Evolutionary conservation across 208 protist species (phyloP).

Genomic region (Angomonas desouzai): DNA sequence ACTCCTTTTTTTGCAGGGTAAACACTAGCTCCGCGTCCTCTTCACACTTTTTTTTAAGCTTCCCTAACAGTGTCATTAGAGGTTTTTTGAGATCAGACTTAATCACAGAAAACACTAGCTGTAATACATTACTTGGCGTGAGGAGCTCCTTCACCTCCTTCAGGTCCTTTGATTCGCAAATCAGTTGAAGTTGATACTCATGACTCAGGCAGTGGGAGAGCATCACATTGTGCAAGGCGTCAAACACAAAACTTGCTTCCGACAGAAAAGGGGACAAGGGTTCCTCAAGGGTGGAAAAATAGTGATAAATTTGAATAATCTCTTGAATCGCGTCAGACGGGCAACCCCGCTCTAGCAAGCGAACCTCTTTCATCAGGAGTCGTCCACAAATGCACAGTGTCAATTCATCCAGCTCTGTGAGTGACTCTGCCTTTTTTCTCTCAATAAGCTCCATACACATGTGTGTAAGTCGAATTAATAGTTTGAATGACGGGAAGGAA

Average conservation of each 20-base stretch:
- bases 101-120: conserved; percentile 5
- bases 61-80: conserved; percentile 47
- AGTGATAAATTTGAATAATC: conserved; percentile 51
- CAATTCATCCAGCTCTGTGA: conserved; percentile 29
- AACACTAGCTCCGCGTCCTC: conserved; percentile 33
- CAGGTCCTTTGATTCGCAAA: conserved; percentile 68
- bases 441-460: conserved; percentile 15
- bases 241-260: conserved; percentile 55
- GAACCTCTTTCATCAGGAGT: conserved; percentile 53
- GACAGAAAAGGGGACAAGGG: conserved; percentile 10
- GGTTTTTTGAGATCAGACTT: conserved; percentile 45
- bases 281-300: conserved; percentile 23
- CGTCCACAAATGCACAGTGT: conserved; percentile 64
- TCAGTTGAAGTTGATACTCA: conserved; percentile 78
- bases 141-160: conserved; percentile 77
- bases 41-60: conserved; percentile 44
- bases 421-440: neutral
- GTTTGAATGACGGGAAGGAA: conserved; percentile 1
- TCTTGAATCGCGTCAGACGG: conserved; percentile 41
- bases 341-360: conserved; percentile 56
- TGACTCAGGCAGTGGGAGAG: conserved; percentile 77
- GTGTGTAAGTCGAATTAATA: conserved; percentile 9
- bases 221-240: conserved; percentile 54
- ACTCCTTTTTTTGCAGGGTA: neutral
- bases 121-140: conserved; percentile 20